Base-by-base conservation (phyloP, 2,329 filamentous ascomycete genomes). In the Ophiostoma novo-ulmi region DNA sequence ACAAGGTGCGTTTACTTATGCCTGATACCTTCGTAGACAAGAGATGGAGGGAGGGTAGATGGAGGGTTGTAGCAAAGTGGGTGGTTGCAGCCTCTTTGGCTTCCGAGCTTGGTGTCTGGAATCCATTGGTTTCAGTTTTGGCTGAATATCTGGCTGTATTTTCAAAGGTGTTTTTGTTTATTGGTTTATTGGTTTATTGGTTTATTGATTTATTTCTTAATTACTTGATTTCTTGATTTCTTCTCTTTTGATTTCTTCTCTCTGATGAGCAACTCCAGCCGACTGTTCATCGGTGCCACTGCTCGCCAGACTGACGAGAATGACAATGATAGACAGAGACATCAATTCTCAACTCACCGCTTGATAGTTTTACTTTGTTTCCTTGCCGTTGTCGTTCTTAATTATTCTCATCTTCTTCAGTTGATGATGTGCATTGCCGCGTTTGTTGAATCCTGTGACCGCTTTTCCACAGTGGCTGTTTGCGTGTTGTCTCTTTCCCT, bases 261-360 rank as follows among this genome's bases (percentile, higher is more conserved):
- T 13, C 14, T 39, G 38, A 8, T 11, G 6, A 58, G 52, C 52
- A 58, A 26, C 22, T 58, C n/a, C 52, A 26, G 52, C 52, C 52
- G n/a, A 58, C 22, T 48, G 52, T 26, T 58, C 52, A 58, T 58
- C 52, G 22, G 52, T 58, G 52, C 26, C 52, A 58, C 44, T 48
- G 44, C 7, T 48, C 44, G 20, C 39, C 52, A 58, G 22, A 26
- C 22, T 22, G n/a, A 22, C 22, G 0, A 58, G 52, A 58, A 58
- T 17, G 11, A 11, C n/a, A 58, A 20, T 48, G 52, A 58, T 58
- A 13, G 52, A 11, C 10, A 26, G 52, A 26, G 52, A 14, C 22
- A 26, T 14, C 52, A 2, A 11, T 6, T 48, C 14, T 2, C 22
- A 26, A 10, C 52, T 58, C 52, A 58, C 52, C 52, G 52, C 52